Evolutionary conservation across 306 rosid species (phyloP).

Genomic region (Hippophae gyantsensis): DNA sequence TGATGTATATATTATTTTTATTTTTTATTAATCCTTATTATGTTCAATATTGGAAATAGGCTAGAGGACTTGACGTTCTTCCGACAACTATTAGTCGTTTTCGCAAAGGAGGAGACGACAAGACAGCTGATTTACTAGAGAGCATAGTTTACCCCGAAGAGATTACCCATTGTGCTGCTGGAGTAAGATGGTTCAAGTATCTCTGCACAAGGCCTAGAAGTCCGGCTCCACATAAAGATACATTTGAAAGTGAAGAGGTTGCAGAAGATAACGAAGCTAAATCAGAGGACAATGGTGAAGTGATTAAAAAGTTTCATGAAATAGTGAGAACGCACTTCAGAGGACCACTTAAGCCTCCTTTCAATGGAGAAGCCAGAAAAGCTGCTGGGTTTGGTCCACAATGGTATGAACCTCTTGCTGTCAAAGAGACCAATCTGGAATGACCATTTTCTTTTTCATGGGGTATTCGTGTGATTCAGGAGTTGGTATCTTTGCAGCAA

Average conservation of each 20-base stretch:
- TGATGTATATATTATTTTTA: no score
- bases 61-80: conserved; percentile 76
- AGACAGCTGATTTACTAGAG: conserved; percentile 69
- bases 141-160: conserved; percentile 75
- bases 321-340: conserved; percentile 60
- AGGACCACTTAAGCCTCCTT: conserved; percentile 88
- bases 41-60: conserved; percentile 29
- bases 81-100: conserved; percentile 70
- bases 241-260: conserved; percentile 10
- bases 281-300: conserved; percentile 29
- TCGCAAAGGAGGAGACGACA: conserved; percentile 52
- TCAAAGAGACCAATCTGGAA: conserved; percentile 27
- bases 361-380: conserved; percentile 65
- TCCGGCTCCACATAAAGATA: conserved; percentile 9
- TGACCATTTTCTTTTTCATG: conserved; percentile 4
- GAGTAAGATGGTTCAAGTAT: conserved; percentile 75
- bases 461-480: no score
- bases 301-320: conserved; percentile 52
- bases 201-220: conserved; percentile 37
- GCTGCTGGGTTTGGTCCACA: conserved; percentile 77
- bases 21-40: neutral
- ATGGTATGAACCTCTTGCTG: conserved; percentile 86
- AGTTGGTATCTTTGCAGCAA: no score
- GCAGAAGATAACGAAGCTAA: conserved; percentile 13
- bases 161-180: conserved; percentile 81